A percentile compares a stretch with the other conserved stretches of the same genome.
These are phyloP conservation scores for Globisporangium apiculatum DNA, from an alignment of 352 stramenopile genomes.

Conservation along the genomic window DNA sequence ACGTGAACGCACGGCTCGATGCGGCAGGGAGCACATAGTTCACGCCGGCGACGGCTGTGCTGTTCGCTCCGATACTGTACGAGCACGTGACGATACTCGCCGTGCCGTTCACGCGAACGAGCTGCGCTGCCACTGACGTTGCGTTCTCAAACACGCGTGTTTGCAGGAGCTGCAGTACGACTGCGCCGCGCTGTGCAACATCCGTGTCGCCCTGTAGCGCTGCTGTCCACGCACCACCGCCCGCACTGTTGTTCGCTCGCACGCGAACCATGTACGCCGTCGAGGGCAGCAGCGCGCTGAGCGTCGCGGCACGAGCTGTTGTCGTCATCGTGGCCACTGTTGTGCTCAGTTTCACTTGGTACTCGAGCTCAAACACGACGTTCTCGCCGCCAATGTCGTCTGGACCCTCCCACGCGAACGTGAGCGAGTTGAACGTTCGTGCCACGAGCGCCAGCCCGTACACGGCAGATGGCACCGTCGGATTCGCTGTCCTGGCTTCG, in stretches of 20 bases:
- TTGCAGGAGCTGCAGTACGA: conserved; percentile 17
- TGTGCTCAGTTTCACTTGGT: conserved; percentile 7
- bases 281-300: conserved; percentile 22
- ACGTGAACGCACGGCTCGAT: conserved; percentile 17
- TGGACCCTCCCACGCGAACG: conserved; percentile 28
- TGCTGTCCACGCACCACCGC: conserved; percentile 26
- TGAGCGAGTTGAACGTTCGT: conserved; percentile 23
- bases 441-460: conserved; percentile 21
- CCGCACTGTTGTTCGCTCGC: conserved; percentile 29
- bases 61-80: conserved; percentile 13
- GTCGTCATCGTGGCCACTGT: neutral
- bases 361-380: conserved; percentile 29
- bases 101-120: conserved; percentile 43
- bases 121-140: conserved; percentile 19
- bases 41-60: conserved; percentile 17
- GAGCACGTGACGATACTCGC: conserved; percentile 33
- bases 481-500: conserved; percentile 18
- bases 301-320: conserved; percentile 5
- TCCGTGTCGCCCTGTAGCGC: conserved; percentile 26
- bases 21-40: conserved; percentile 28
- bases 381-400: conserved; percentile 33
- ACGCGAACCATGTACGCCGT: conserved; percentile 32
- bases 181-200: conserved; percentile 29
- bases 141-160: conserved; percentile 37
- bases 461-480: conserved; percentile 29